phyloP scores from a whole-genome alignment of 2,329 filamentous ascomycete species.

The Alternaria triticimaculans region DNA sequence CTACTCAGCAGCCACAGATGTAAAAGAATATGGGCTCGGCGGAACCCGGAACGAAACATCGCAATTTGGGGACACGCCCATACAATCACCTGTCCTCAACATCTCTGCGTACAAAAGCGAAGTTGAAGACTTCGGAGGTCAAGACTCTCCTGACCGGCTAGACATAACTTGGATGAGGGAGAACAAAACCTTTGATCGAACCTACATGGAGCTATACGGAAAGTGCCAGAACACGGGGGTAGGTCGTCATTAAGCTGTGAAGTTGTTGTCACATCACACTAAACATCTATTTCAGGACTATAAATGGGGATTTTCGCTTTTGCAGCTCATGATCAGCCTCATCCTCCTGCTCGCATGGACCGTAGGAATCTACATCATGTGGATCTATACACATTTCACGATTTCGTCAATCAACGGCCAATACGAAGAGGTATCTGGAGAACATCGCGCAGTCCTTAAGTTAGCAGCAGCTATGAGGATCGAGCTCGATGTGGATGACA shows the following conservation, averaged over 20 bases:
- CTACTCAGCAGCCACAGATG: not conserved
- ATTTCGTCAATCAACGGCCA: not conserved
- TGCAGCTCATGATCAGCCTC: not conserved
- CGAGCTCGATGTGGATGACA: not conserved
- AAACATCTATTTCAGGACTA: accelerated
- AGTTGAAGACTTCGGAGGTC: accelerated
- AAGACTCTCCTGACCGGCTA: not conserved
- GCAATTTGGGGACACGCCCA: not conserved
- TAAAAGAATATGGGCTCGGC: not conserved
- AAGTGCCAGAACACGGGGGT: not conserved
- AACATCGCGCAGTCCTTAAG: not conserved
- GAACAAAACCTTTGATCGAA: not conserved
- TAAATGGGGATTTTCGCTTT: not conserved
- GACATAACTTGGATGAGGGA: not conserved
- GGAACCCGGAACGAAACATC: not conserved
- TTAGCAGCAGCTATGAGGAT: not conserved
- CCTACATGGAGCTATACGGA: not conserved
- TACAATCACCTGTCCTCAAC: not conserved
- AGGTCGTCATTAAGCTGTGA: not conserved
- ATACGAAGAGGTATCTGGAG: not conserved
- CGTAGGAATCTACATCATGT: not conserved
- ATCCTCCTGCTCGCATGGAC: not conserved
- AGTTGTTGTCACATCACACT: accelerated
- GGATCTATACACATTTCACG: not conserved
- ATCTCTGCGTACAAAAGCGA: not conserved